Percentiles rank a stretch among this genome's conserved stretches.
Conservation (phyloP, 192 early-diverging fungal genomes). For the Rhizophagus clarus region DNA sequence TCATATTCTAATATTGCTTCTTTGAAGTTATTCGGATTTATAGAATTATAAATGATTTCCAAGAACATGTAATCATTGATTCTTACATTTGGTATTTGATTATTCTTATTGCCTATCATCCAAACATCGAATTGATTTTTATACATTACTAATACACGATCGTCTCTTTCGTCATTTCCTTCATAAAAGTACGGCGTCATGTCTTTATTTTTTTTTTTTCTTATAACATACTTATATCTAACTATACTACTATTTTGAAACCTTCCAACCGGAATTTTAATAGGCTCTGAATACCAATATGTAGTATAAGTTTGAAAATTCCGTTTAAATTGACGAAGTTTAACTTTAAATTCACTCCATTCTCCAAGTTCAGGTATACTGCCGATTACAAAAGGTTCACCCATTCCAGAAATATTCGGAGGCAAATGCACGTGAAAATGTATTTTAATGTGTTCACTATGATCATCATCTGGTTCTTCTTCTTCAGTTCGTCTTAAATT, state of each 20-base stretch:
- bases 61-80: neutral
- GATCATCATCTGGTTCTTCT: neutral
- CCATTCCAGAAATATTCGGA: neutral
- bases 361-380: neutral
- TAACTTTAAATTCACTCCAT: neutral
- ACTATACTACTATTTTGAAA: neutral
- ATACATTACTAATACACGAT: neutral
- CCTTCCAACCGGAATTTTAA: neutral
- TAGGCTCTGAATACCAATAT: neutral
- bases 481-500: neutral
- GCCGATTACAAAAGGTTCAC: neutral
- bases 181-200: neutral
- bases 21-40: neutral
- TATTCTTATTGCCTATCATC: no score
- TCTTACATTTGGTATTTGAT: neutral
- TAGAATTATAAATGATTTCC: neutral
- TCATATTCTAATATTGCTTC: constrained; percentile 3
- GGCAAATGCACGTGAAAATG: neutral
- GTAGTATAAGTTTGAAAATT: neutral
- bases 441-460: neutral
- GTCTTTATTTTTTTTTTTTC: neutral
- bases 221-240: neutral
- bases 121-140: neutral
- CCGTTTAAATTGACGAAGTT: neutral
- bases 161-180: neutral